These are phyloP conservation scores for Exsudoporus frostii DNA, from an alignment of 768 basidiomycete genomes.

Conservation along the genomic window DNA sequence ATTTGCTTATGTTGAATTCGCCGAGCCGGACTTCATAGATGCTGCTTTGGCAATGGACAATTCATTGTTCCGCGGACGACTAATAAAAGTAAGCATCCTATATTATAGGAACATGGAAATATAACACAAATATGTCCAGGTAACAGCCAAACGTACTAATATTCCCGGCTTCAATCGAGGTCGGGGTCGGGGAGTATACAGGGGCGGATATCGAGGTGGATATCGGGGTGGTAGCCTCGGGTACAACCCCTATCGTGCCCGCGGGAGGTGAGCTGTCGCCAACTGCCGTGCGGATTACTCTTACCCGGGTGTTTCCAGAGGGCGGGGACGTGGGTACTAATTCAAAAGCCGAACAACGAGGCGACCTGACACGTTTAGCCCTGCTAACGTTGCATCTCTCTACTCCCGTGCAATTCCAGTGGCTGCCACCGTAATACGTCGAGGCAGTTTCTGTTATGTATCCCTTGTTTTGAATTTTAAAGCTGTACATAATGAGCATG, in stretches of 20 bases:
- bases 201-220: conserved; percentile 62
- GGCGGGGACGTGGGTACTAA: conserved; percentile 70
- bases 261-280: conserved; percentile 62
- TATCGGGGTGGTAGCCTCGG: conserved; percentile 52
- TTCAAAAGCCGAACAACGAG: conserved; percentile 22
- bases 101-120: background rate
- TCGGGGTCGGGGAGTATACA: conserved; percentile 66
- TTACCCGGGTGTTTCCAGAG: conserved; percentile 38
- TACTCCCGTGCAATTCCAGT: conserved; percentile 8
- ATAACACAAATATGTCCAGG: conserved; percentile 45
- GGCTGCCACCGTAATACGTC: conserved; percentile 13
- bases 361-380: conserved; percentile 13
- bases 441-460: conserved; percentile 25
- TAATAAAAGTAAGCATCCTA: conserved; percentile 71
- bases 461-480: conserved; percentile 28
- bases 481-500: conserved; percentile 28
- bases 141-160: conserved; percentile 94
- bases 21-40: conserved; percentile 87
- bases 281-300: conserved; percentile 10
- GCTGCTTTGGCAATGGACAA: conserved; percentile 93
- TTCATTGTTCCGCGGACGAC: conserved; percentile 88
- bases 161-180: conserved; percentile 89
- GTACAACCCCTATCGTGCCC: conserved; percentile 54
- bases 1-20: conserved; percentile 98
- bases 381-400: conserved; percentile 6